A percentile compares a stretch with the other conserved stretches of the same genome.
Evolutionary conservation across 2,329 filamentous ascomycete genomes (phyloP).

Genomic region (Aspergillus novofumigatus): DNA sequence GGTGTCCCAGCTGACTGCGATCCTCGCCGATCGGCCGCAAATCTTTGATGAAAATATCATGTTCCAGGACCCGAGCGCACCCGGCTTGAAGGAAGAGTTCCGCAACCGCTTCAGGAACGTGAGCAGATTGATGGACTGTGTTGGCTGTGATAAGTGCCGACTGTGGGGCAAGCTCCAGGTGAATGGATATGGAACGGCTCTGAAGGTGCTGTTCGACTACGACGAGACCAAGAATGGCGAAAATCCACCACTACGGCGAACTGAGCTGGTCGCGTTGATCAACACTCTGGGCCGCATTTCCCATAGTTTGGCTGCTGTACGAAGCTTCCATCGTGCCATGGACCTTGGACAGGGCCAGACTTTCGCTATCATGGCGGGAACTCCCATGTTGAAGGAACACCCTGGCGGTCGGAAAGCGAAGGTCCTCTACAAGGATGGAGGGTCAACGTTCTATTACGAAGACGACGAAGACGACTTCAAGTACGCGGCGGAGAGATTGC

Average conservation of each 20-base stretch:
- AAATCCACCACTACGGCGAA: constrained; percentile 72
- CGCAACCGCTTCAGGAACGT: constrained; percentile 96
- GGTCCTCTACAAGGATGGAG: constrained; percentile 30
- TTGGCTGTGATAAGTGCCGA: constrained; percentile 96
- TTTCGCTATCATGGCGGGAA: constrained; percentile 24
- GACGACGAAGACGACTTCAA: constrained; percentile 40
- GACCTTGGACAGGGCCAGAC: constrained; percentile 32
- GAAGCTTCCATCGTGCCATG: constrained; percentile 60
- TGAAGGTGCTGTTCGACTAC: constrained; percentile 95
- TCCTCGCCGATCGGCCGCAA: constrained; percentile 61
- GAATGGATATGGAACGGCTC: constrained; percentile 85
- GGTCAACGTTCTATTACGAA: constrained; percentile 33
- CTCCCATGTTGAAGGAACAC: constrained; percentile 23
- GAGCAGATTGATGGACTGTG: constrained; percentile 95
- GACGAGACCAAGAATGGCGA: constrained; percentile 62
- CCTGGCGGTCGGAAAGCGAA: constrained; percentile 8
- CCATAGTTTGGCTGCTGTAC: constrained; percentile 70
- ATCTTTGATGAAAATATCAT: constrained; percentile 95
- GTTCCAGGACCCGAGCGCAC: constrained; percentile 67
- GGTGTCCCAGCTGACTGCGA: constrained; percentile 69
- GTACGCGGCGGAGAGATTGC: constrained; percentile 25
- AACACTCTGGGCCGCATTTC: constrained; percentile 90
- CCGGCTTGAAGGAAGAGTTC: constrained; percentile 92
- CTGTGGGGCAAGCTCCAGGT: constrained; percentile 98
- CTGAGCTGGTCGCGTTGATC: constrained; percentile 88